These are phyloP conservation scores for Daldinia decipiens DNA, from an alignment of 495 filamentous ascomycete genomes.

Conservation along the genomic window DNA sequence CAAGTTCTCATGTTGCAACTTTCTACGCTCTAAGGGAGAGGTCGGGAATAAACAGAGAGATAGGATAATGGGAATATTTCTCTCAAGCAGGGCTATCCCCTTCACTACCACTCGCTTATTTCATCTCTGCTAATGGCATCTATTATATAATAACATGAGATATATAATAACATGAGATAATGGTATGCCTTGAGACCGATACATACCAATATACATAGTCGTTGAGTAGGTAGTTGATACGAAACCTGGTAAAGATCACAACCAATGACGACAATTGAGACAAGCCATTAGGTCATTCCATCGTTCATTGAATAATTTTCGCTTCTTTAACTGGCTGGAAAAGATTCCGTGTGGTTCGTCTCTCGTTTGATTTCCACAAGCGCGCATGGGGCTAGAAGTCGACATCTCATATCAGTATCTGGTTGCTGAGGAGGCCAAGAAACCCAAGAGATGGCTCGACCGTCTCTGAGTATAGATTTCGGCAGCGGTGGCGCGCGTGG, in stretches of 20 bases:
- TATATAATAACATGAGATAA: background rate
- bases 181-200: too few species aligned
- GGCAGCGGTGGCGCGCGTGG: conserved; percentile 10
- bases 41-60: background rate
- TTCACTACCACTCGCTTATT: background rate
- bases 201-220: background rate
- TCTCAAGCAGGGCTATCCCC: background rate
- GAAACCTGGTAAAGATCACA: background rate
- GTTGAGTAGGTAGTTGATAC: background rate
- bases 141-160: background rate
- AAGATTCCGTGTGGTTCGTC: background rate
- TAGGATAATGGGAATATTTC: background rate
- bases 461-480: conserved; percentile 17
- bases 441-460: conserved; percentile 27
- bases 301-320: background rate
- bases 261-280: background rate
- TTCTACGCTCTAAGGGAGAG: background rate
- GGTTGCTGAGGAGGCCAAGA: conserved; percentile 39
- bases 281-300: background rate
- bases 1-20: too few species aligned
- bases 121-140: background rate
- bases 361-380: background rate
- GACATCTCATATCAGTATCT: conserved; percentile 2
- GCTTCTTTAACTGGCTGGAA: background rate
- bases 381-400: conserved; percentile 2